A percentile compares a stretch with the other conserved stretches of the same genome.
Evolutionary conservation across 2,329 filamentous ascomycete genomes (phyloP).

Genomic region (Sporothrix curviconia): DNA sequence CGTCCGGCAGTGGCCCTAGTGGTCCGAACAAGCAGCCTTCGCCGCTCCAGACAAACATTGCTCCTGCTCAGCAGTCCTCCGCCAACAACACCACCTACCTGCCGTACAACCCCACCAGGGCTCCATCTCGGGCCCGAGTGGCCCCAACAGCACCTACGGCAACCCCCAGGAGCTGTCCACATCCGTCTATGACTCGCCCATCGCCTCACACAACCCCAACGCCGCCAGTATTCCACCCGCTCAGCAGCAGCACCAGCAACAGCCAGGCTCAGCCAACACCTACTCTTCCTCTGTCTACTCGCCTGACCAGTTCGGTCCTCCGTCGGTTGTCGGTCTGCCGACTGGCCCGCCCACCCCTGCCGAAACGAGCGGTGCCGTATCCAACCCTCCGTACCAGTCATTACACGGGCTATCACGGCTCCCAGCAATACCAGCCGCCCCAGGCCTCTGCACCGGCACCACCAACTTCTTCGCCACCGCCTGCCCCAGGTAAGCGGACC

Average conservation of each 20-base stretch:
- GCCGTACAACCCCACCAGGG: slow-evolving; percentile 35
- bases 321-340: slow-evolving; percentile 24
- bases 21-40: slow-evolving; percentile 34
- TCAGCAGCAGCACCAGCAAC: slow-evolving; percentile 4
- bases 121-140: slow-evolving; percentile 40
- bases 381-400: slow-evolving; percentile 21
- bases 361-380: slow-evolving; percentile 25
- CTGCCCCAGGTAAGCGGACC: slow-evolving; percentile 35
- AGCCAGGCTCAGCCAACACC: slow-evolving; percentile 31
- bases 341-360: slow-evolving; percentile 25
- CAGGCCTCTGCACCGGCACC: slow-evolving; percentile 14
- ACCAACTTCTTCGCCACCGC: slow-evolving; percentile 28
- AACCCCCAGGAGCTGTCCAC: slow-evolving; percentile 73
- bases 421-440: no score
- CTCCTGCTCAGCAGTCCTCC: slow-evolving; percentile 20
- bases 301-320: slow-evolving; percentile 37
- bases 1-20: slow-evolving; percentile 37
- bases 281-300: slow-evolving; percentile 44
- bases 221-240: slow-evolving; percentile 22
- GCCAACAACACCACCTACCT: slow-evolving; percentile 36
- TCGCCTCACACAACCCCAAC: slow-evolving; percentile 48
- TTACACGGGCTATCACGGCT: slow-evolving; percentile 33
- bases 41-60: slow-evolving; percentile 42
- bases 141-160: slow-evolving; percentile 62
- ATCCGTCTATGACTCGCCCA: slow-evolving; percentile 68